A percentile compares a stretch with the other conserved stretches of the same genome.
Evolutionary conservation across 306 rosid species (phyloP).

Genomic region (Vigna hirtella): DNA sequence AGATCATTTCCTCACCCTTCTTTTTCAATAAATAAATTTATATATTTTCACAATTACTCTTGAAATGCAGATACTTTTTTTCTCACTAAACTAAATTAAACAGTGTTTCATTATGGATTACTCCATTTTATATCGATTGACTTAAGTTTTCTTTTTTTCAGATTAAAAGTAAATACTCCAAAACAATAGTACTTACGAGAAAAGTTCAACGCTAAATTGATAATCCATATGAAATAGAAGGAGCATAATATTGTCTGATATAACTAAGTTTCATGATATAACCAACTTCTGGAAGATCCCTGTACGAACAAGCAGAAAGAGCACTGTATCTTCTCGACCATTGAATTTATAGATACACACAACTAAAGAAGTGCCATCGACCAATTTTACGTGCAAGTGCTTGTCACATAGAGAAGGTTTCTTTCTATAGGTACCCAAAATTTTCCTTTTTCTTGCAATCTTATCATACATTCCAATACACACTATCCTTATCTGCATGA

Average conservation of each 20-base stretch:
- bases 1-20: too few relatives aligned
- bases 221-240: not conserved
- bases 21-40: too few relatives aligned
- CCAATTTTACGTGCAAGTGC: conserved; percentile 30
- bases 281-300: conserved; percentile 23
- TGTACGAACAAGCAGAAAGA: not conserved
- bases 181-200: too few relatives aligned
- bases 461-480: conserved; percentile 31
- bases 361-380: conserved; percentile 1
- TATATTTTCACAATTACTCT: too few relatives aligned
- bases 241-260: not conserved
- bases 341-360: conserved; percentile 28
- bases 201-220: not conserved
- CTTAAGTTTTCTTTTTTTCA: too few relatives aligned
- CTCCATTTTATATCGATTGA: not conserved
- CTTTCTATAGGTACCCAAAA: not conserved
- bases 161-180: too few relatives aligned
- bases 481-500: conserved; percentile 35
- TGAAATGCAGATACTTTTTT: too few relatives aligned
- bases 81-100: too few relatives aligned
- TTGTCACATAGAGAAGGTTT: conserved; percentile 1
- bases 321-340: not conserved
- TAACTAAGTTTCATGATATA: not conserved
- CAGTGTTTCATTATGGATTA: not conserved
- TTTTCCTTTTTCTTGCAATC: conserved; percentile 13